phyloP scores from a whole-genome alignment of 257 asterid genomes.

The Parsonsia alboflavescens region DNA sequence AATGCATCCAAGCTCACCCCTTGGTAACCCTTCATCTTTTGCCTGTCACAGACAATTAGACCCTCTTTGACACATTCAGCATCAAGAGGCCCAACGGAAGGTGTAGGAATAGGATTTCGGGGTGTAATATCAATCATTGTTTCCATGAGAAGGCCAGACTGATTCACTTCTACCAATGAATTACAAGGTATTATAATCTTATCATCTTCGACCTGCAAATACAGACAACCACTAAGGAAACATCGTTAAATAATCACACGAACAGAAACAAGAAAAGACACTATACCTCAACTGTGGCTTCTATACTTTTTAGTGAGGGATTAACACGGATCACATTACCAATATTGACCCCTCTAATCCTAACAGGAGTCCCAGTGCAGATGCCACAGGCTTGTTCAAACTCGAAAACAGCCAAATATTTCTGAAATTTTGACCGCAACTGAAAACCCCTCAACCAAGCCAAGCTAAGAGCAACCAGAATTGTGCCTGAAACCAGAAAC shows the following conservation, averaged over 20 bases:
- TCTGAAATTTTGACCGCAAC: constrained; percentile 71
- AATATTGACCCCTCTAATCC: constrained; percentile 88
- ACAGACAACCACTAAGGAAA: background rate
- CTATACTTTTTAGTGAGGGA: constrained; percentile 75
- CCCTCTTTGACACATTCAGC: constrained; percentile 75
- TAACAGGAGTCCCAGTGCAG: constrained; percentile 87
- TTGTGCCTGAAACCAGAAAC: constrained; percentile 79
- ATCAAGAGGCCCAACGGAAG: constrained; percentile 83
- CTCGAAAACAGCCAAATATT: constrained; percentile 79
- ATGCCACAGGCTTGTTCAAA: constrained; percentile 93
- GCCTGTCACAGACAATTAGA: constrained; percentile 79
- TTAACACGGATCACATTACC: constrained; percentile 88
- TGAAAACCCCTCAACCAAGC: constrained; percentile 95
- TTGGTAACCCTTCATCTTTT: constrained; percentile 74
- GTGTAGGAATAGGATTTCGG: constrained; percentile 70
- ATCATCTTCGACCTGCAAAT: constrained; percentile 81
- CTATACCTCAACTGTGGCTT: constrained; percentile 82
- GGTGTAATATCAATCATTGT: constrained; percentile 94
- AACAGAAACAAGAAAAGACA: constrained; percentile 2
- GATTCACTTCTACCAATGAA: constrained; percentile 94
- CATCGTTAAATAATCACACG: background rate
- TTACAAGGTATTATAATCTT: constrained; percentile 75
- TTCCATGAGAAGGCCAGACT: constrained; percentile 99
- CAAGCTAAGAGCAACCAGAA: constrained; percentile 75
- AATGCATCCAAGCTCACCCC: constrained; percentile 97